phyloP scores from a whole-genome alignment of 768 basidiomycete species.

The Tulasnella sp. region DNA sequence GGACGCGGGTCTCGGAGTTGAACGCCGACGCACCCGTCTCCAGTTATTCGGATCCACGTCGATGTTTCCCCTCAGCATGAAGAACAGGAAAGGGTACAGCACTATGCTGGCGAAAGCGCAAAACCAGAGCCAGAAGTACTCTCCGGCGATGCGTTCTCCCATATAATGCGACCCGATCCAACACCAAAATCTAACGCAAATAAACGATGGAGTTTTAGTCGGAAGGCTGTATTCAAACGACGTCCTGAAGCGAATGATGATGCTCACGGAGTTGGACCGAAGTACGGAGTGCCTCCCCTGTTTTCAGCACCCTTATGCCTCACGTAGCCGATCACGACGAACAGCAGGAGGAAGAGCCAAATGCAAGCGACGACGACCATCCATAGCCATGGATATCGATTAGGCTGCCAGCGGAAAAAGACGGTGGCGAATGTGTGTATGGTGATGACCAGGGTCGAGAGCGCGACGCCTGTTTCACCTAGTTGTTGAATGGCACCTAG shows the following conservation, averaged over 20 bases:
- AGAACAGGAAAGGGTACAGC: conserved; percentile 28
- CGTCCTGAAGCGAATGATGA: not conserved
- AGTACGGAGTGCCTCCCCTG: conserved; percentile 15
- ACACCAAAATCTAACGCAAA: conserved; percentile 23
- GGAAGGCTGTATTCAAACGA: not conserved
- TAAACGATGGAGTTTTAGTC: not conserved
- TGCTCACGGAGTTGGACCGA: conserved; percentile 26
- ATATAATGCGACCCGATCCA: conserved; percentile 23
- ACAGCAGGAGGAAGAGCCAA: conserved; percentile 23
- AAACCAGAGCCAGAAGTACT: conserved; percentile 29
- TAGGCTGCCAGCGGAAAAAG: conserved; percentile 27
- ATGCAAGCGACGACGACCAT: conserved; percentile 27
- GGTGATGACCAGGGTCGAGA: conserved; percentile 26
- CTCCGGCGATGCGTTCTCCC: conserved; percentile 24
- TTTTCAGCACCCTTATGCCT: conserved; percentile 4
- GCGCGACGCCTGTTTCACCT: conserved; percentile 25
- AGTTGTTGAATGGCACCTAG: conserved; percentile 27
- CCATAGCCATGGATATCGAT: conserved; percentile 9
- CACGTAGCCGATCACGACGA: conserved; percentile 23
- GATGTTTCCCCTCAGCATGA: conserved; percentile 27
- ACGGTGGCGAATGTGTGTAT: conserved; percentile 27
- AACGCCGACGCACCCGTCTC: conserved; percentile 17
- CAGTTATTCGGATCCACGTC: conserved; percentile 26
- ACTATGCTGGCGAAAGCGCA: conserved; percentile 26
- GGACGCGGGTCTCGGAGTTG: not conserved